phyloP scores from a whole-genome alignment of 352 stramenopile species.

The Hyaloperonospora brassicae region DNA sequence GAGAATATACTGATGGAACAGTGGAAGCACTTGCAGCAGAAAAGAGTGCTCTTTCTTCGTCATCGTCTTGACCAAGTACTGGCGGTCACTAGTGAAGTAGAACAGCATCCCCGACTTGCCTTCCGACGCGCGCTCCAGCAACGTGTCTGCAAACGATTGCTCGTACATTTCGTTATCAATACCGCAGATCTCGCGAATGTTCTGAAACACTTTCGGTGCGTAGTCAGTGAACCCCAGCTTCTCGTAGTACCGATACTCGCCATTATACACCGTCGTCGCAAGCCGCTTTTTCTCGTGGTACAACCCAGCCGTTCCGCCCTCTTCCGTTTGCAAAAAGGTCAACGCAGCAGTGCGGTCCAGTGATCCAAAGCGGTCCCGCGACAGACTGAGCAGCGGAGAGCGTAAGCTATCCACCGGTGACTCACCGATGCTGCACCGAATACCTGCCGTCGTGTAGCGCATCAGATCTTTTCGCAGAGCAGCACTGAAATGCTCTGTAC shows the following conservation, averaged over 20 bases:
- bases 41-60: constrained; percentile 84
- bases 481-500: constrained; percentile 74
- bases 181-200: constrained; percentile 70
- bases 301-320: constrained; percentile 38
- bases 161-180: constrained; percentile 74
- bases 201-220: constrained; percentile 75
- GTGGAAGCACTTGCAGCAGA: constrained; percentile 64
- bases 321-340: constrained; percentile 58
- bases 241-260: constrained; percentile 78
- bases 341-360: constrained; percentile 38
- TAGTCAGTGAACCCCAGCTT: constrained; percentile 85
- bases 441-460: constrained; percentile 78
- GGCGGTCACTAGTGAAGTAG: constrained; percentile 81
- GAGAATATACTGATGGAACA: constrained; percentile 83
- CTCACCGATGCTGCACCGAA: constrained; percentile 70
- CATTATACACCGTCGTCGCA: constrained; percentile 76
- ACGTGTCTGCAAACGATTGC: constrained; percentile 77
- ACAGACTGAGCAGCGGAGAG: constrained; percentile 35
- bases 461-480: constrained; percentile 78
- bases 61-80: constrained; percentile 87
- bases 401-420: constrained; percentile 36
- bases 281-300: constrained; percentile 82
- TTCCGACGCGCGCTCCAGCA: constrained; percentile 72
- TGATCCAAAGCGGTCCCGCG: constrained; percentile 28
- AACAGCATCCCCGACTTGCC: constrained; percentile 85